Conservation (phyloP, 768 basidiomycete species). For the Termitomyces sp. region DNA sequence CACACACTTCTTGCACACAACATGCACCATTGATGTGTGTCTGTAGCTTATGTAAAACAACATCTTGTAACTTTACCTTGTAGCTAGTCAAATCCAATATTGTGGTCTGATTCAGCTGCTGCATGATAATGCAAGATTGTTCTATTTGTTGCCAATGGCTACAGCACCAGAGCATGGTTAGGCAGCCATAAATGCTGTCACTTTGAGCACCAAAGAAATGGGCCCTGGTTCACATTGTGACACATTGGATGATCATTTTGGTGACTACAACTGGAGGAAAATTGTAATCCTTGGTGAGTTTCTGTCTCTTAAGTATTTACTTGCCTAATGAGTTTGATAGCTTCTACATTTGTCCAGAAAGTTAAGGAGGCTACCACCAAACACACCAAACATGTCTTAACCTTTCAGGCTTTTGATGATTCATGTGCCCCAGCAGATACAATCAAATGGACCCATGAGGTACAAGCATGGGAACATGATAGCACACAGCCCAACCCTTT, state of each 20-base stretch:
- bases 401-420: conserved; percentile 9
- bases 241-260: conserved; percentile 19
- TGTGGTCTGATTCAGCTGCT: no score
- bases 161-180: conserved; percentile 19
- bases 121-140: no score
- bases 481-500: conserved; percentile 4
- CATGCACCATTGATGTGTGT: no score
- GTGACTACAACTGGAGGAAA: conserved; percentile 22
- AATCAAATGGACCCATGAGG: background rate
- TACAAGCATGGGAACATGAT: conserved; percentile 7
- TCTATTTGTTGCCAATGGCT: no score
- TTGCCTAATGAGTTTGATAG: background rate
- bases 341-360: conserved; percentile 4
- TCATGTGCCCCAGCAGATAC: background rate
- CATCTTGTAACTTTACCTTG: no score
- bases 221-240: conserved; percentile 12
- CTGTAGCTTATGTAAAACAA: no score
- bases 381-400: conserved; percentile 1
- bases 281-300: background rate
- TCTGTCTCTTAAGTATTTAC: background rate
- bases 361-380: conserved; percentile 8
- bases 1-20: no score
- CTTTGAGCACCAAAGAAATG: conserved; percentile 19
- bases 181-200: conserved; percentile 16
- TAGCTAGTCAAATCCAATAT: no score